Evolutionary conservation across 2,329 filamentous ascomycete species (phyloP).

Genomic region (Aspergillus clavatus): DNA sequence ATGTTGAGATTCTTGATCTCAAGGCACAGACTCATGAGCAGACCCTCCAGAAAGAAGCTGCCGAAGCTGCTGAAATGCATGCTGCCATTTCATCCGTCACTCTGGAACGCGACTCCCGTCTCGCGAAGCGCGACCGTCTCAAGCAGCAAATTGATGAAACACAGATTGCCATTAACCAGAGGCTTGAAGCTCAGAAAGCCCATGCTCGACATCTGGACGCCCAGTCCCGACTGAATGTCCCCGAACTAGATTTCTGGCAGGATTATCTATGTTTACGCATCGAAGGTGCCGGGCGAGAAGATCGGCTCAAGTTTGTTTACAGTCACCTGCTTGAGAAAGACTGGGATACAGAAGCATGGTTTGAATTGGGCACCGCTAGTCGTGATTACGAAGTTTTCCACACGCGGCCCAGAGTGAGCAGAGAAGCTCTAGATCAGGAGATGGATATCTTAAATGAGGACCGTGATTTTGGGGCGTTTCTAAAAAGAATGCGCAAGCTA

Average conservation of each 20-base stretch:
- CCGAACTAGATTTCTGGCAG: conserved; percentile 95
- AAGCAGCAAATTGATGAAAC: conserved; percentile 51
- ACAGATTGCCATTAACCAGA: conserved; percentile 44
- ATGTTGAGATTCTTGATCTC: conserved; percentile 69
- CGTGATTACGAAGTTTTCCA: conserved; percentile 81
- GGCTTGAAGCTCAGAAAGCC: conserved; percentile 42
- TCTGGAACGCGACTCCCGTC: conserved; percentile 52
- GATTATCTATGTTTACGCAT: conserved; percentile 82
- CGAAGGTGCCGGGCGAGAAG: conserved; percentile 78
- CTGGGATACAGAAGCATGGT: conserved; percentile 87
- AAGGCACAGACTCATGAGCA: conserved; percentile 54
- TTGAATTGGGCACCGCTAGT: conserved; percentile 77
- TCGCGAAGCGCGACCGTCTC: conserved; percentile 52
- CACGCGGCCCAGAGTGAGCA: conserved; percentile 63
- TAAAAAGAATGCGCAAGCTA: conserved; percentile 59
- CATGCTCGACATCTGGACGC: conserved; percentile 68
- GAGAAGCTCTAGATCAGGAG: conserved; percentile 50
- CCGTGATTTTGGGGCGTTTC: conserved; percentile 55
- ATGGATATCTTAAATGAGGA: conserved; percentile 56
- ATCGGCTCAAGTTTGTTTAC: conserved; percentile 85
- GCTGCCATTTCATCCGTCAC: conserved; percentile 54
- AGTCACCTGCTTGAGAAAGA: conserved; percentile 80
- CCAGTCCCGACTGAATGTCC: conserved; percentile 82
- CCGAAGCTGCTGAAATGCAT: conserved; percentile 61
- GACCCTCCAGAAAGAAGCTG: conserved; percentile 54